These are phyloP conservation scores for Sporothrix euskadiensis DNA, from an alignment of 2,329 filamentous ascomycete species.

Conservation along the genomic window DNA sequence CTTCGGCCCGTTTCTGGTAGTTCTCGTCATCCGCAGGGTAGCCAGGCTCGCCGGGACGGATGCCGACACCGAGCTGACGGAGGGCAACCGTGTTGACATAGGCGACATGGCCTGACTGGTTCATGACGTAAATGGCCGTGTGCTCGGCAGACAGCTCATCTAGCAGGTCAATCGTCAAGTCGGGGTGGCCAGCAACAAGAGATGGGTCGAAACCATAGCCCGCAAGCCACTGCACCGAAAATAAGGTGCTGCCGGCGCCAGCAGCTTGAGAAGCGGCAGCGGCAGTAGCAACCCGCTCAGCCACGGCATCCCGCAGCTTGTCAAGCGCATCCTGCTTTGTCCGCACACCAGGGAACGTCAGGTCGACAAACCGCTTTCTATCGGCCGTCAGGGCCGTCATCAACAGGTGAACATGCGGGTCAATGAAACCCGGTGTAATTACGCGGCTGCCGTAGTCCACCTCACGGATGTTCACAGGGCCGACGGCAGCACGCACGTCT, in stretches of 20 bases:
- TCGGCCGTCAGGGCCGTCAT: slow-evolving; percentile 24
- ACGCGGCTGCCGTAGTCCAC: slow-evolving; percentile 22
- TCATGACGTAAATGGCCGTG: slow-evolving; percentile 24
- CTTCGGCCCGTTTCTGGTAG: slow-evolving; percentile 20
- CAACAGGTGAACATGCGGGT: slow-evolving; percentile 29
- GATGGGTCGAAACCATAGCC: slow-evolving; percentile 29
- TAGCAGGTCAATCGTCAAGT: slow-evolving; percentile 46
- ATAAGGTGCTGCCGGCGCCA: not conserved
- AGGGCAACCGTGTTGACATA: slow-evolving; percentile 27
- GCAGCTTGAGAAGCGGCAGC: not conserved
- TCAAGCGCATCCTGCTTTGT: slow-evolving; percentile 22
- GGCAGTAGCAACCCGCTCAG: not conserved
- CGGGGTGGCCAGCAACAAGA: slow-evolving; percentile 27
- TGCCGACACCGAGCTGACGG: slow-evolving; percentile 15
- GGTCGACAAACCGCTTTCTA: slow-evolving; percentile 17
- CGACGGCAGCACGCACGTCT: slow-evolving; percentile 23
- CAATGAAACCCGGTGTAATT: slow-evolving; percentile 27
- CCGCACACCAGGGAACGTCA: slow-evolving; percentile 25
- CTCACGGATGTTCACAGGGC: not conserved
- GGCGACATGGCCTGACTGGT: slow-evolving; percentile 29
- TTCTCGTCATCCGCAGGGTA: slow-evolving; percentile 27
- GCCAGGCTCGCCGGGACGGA: slow-evolving; percentile 15
- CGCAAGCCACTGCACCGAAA: slow-evolving; percentile 25
- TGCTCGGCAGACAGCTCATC: slow-evolving; percentile 49
- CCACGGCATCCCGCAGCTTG: not conserved